Conservation (phyloP, 2,329 filamentous ascomycete species). For the Daldinia sp. region DNA sequence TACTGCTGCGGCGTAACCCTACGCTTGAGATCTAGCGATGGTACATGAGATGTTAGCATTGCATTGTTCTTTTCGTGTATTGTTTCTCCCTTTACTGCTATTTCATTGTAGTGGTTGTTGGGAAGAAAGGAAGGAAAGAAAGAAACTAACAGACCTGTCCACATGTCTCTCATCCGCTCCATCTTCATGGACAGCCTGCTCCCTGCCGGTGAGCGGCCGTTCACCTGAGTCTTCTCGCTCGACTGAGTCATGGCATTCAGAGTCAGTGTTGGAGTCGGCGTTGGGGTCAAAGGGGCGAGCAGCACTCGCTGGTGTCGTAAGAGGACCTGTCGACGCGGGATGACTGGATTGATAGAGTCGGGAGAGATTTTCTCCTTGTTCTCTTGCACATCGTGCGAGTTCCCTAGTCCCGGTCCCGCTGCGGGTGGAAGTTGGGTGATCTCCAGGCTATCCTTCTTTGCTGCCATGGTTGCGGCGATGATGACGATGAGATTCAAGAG, state of each 20-base stretch:
- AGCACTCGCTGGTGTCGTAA: conserved; percentile 39
- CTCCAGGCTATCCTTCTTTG: neutral
- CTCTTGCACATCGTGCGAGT: conserved; percentile 16
- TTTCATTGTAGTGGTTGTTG: neutral
- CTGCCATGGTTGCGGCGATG: neutral
- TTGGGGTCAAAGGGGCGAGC: neutral
- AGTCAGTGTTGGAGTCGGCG: neutral
- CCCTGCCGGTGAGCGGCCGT: neutral
- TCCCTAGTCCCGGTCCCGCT: neutral
- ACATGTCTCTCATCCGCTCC: neutral
- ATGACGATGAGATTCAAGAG: neutral
- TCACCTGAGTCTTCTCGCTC: neutral
- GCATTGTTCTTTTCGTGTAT: neutral
- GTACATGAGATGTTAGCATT: neutral
- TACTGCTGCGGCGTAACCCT: conserved; percentile 27
- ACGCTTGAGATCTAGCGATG: conserved; percentile 35
- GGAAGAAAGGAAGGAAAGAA: neutral
- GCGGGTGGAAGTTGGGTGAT: neutral
- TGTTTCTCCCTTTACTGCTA: neutral
- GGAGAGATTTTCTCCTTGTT: conserved; percentile 29
- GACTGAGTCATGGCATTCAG: neutral
- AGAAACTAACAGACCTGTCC: neutral
- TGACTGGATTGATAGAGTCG: conserved; percentile 22
- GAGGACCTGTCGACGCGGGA: conserved; percentile 36
- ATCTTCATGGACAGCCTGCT: neutral